Base-by-base conservation (phyloP, 257 asterid species). In the Solanum tarijense region DNA sequence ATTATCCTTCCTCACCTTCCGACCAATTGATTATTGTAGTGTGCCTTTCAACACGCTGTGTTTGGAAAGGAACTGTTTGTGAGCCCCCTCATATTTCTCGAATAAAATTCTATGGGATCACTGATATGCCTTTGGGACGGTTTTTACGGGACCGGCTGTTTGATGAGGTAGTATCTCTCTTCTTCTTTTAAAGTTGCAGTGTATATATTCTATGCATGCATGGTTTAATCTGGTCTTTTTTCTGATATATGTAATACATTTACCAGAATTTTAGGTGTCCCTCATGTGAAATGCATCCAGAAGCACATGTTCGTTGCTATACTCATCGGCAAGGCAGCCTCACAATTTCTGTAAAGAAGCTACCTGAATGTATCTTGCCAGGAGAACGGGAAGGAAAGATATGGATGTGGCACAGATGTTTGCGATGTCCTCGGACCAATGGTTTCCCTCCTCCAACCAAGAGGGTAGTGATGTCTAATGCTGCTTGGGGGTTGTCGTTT, bases 401-500 rank as follows among this genome's bases (percentile, higher is more conserved):
- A 90, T 97, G 98, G 99, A 97, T 97, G 99, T 97, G 99, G 99
- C 99, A 97, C 89, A 94, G 99, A 88, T 97, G 99, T 93, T 89
- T 97, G 91, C 93, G 90, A 89, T 97, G 99, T 90, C 99, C 99
- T 32, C 93, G 98, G 88, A 88, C 91, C 82, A 92, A 91, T 87
- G 98, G 98, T 65, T 95, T 94, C 88, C 99, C 99, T 52, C 98
- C 99, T 71, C 98, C 99, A 60, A 97, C 99, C 84, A 93, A 94
- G 91, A 92, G 99, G 89, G 90, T 97, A 83, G 93, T 96, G 84
- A 97, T 97, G 99, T 97, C 99, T 89, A 98, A 96, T 94, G 99
- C 99, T 88, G 99, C 98, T 34, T 94, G 99, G 98, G 99, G 99
- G 36, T 89, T 97, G 91, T 97, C 99, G 58, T 95, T 97, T 69